Evolutionary conservation across 768 basidiomycete species (phyloP).

Genomic region (Albatrellus ellisii): DNA sequence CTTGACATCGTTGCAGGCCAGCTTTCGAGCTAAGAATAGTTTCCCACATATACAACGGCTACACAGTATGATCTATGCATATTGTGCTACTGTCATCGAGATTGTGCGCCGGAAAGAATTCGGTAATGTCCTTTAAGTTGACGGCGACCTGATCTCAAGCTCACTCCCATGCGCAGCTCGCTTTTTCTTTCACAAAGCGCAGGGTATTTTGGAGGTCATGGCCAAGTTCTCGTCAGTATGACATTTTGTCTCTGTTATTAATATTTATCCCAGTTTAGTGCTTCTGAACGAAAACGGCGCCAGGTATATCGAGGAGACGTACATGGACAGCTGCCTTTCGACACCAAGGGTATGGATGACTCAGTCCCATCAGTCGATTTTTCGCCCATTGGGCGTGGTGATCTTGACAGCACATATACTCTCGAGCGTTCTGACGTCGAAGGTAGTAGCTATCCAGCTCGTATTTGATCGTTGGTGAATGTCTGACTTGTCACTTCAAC

Average conservation of each 20-base stretch:
- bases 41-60: conserved; percentile 87
- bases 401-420: conserved; percentile 38
- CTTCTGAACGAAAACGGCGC: conserved; percentile 70
- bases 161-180: conserved; percentile 30
- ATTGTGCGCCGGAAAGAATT: conserved; percentile 88
- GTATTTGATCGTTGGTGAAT: not conserved
- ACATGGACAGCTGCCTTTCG: conserved; percentile 80
- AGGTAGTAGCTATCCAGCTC: conserved; percentile 29
- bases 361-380: conserved; percentile 71
- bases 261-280: conserved; percentile 24
- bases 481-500: not conserved
- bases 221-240: conserved; percentile 67
- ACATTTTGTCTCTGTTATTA: not conserved
- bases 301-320: conserved; percentile 78
- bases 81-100: conserved; percentile 84
- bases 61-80: conserved; percentile 84
- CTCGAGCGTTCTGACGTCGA: conserved; percentile 61
- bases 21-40: conserved; percentile 61
- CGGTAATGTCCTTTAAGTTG: conserved; percentile 25
- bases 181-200: conserved; percentile 73
- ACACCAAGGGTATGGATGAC: conserved; percentile 69
- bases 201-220: conserved; percentile 76
- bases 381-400: conserved; percentile 50
- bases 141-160: not conserved
- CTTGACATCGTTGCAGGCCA: conserved; percentile 52